Conservation (phyloP, 768 basidiomycete genomes). For the Pholiota conissans region DNA sequence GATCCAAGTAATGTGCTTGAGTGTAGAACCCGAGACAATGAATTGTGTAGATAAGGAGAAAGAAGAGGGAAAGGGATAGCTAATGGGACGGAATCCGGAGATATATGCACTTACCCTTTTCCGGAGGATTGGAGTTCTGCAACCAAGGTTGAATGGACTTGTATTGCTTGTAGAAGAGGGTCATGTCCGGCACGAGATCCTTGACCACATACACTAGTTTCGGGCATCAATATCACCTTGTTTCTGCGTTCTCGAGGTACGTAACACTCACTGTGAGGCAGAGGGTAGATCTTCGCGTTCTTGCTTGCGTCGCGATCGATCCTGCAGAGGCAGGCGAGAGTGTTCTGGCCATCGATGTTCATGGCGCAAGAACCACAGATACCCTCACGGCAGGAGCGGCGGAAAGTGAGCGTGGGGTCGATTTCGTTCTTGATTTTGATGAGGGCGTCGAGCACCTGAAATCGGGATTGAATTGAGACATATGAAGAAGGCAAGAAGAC, state of each 20-base stretch:
- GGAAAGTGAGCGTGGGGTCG: slow-evolving; percentile 96
- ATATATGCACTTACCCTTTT: slow-evolving; percentile 38
- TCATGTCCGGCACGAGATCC: slow-evolving; percentile 93
- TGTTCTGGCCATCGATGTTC: slow-evolving; percentile 99
- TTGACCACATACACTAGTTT: slow-evolving; percentile 94
- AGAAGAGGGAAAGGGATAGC: background rate
- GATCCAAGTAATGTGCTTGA: too few relatives aligned
- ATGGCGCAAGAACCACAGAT: slow-evolving; percentile 99
- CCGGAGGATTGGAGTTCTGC: slow-evolving; percentile 90
- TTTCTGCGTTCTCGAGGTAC: background rate
- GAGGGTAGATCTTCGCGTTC: slow-evolving; percentile 91
- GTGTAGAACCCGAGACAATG: too few relatives aligned
- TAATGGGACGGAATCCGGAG: background rate
- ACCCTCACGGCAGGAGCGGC: slow-evolving; percentile 89
- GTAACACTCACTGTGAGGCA: slow-evolving; percentile 84
- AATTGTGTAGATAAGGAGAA: background rate
- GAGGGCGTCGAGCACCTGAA: slow-evolving; percentile 81
- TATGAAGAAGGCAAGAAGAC: background rate
- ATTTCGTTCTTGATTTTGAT: slow-evolving; percentile 99
- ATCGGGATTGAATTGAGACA: slow-evolving; percentile 2
- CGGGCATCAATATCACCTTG: background rate
- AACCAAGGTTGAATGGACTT: slow-evolving; percentile 98
- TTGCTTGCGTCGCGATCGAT: slow-evolving; percentile 77
- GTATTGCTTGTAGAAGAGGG: slow-evolving; percentile 98
- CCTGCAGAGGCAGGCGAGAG: slow-evolving; percentile 93